phyloP scores from a whole-genome alignment of 2,329 filamentous ascomycete species.

The Beauveria brongniartii region DNA sequence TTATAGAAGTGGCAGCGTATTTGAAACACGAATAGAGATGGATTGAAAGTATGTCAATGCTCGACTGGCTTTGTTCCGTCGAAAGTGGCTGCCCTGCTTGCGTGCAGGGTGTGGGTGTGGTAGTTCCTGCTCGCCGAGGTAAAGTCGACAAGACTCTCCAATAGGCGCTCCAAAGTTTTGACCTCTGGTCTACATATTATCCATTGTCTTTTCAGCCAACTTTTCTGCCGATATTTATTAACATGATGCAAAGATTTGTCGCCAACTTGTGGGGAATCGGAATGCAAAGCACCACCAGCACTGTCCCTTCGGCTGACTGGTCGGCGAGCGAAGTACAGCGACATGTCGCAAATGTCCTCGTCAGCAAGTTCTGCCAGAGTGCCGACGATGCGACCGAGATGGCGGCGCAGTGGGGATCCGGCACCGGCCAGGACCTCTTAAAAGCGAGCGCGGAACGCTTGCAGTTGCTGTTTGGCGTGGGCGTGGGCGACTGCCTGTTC shows the following conservation, averaged over 20 bases:
- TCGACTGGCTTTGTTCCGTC: too few species aligned
- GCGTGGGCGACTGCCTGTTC: not conserved
- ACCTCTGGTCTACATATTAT: not conserved
- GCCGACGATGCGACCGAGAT: not conserved
- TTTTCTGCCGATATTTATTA: not conserved
- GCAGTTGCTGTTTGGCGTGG: not conserved
- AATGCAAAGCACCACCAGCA: not conserved
- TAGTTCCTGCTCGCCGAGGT: not conserved
- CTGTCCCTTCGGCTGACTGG: not conserved
- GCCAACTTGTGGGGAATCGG: not conserved
- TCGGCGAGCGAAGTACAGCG: not conserved
- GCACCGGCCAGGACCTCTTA: not conserved
- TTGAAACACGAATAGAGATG: not conserved
- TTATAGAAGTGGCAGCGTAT: not conserved
- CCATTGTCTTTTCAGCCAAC: not conserved
- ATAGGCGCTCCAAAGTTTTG: not conserved
- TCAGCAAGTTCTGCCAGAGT: not conserved
- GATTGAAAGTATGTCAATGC: not conserved
- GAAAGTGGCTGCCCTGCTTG: not conserved
- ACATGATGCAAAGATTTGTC: not conserved
- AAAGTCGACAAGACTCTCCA: not conserved
- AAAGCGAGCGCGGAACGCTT: not conserved
- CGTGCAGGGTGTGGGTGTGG: not conserved
- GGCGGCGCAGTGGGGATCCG: not conserved
- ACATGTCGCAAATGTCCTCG: not conserved